phyloP scores from a whole-genome alignment of 2,329 filamentous ascomycete genomes.

The Verticillium tricorpus region DNA sequence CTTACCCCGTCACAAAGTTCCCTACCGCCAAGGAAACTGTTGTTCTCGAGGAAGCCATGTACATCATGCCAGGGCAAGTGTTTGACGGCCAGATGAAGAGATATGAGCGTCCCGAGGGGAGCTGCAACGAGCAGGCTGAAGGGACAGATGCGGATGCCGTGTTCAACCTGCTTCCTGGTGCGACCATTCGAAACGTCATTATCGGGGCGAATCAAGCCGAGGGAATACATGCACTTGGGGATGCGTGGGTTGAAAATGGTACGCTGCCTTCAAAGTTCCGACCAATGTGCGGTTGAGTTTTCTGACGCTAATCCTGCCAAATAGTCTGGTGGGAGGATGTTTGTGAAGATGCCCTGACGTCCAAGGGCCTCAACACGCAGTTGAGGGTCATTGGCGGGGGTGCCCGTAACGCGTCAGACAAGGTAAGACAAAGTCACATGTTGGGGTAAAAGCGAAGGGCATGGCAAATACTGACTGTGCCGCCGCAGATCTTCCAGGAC shows the following conservation, averaged over 20 bases:
- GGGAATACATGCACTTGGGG: slow-evolving; percentile 20
- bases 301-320: too few relatives aligned
- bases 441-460: too few relatives aligned
- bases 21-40: slow-evolving; percentile 18
- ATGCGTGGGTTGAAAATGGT: slow-evolving; percentile 21
- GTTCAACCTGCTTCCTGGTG: slow-evolving; percentile 27
- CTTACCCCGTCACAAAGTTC: slow-evolving; percentile 20
- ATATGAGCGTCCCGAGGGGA: slow-evolving; percentile 29
- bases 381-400: slow-evolving; percentile 19
- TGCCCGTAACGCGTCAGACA: slow-evolving; percentile 17
- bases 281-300: slow-evolving; percentile 3
- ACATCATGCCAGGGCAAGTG: slow-evolving; percentile 21
- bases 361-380: slow-evolving; percentile 19
- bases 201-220: slow-evolving; percentile 28
- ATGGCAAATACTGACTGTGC: background rate
- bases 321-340: slow-evolving; percentile 19
- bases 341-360: slow-evolving; percentile 17
- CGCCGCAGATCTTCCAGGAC: slow-evolving; percentile 19
- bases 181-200: slow-evolving; percentile 31
- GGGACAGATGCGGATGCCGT: slow-evolving; percentile 32
- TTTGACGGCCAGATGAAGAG: slow-evolving; percentile 28
- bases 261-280: background rate
- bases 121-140: slow-evolving; percentile 38
- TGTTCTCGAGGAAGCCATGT: slow-evolving; percentile 19
- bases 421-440: slow-evolving; percentile 7